Evolutionary conservation across 148 eudicot species (phyloP).

Genomic region (Chenopodium album): DNA sequence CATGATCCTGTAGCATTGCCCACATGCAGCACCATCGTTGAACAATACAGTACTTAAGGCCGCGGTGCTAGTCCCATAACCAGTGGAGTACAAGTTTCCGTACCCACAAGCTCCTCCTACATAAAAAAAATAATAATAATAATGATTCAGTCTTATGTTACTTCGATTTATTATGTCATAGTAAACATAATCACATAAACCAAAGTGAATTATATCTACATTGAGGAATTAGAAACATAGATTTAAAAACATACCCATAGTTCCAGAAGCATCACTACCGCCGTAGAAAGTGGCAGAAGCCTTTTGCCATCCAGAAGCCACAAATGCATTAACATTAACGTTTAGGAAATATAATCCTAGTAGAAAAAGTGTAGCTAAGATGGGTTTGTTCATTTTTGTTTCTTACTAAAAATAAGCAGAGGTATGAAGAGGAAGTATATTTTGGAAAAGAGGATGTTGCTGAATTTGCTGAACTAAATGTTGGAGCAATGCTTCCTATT

Average conservation of each 20-base stretch:
- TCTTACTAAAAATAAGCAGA: neutral
- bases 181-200: too few relatives aligned
- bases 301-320: too few relatives aligned
- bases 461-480: neutral
- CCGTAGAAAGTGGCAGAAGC: too few relatives aligned
- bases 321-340: too few relatives aligned
- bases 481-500: neutral
- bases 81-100: conserved; percentile 66
- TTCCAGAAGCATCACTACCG: too few relatives aligned
- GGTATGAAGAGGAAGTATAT: neutral
- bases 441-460: too few relatives aligned
- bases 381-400: too few relatives aligned
- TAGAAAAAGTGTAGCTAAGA: neutral
- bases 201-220: too few relatives aligned
- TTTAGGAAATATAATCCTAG: too few relatives aligned
- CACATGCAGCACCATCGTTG: conserved; percentile 75
- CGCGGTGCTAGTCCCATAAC: conserved; percentile 72
- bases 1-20: conserved; percentile 72
- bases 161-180: conserved; percentile 1
- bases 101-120: conserved; percentile 97
- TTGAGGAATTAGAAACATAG: too few relatives aligned
- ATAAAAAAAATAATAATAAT: neutral
- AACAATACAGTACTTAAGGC: conserved; percentile 93
- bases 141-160: conserved; percentile 4
- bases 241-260: too few relatives aligned